phyloP scores from a whole-genome alignment of 192 early-diverging fungal species.

The Backusella psychrophila region DNA sequence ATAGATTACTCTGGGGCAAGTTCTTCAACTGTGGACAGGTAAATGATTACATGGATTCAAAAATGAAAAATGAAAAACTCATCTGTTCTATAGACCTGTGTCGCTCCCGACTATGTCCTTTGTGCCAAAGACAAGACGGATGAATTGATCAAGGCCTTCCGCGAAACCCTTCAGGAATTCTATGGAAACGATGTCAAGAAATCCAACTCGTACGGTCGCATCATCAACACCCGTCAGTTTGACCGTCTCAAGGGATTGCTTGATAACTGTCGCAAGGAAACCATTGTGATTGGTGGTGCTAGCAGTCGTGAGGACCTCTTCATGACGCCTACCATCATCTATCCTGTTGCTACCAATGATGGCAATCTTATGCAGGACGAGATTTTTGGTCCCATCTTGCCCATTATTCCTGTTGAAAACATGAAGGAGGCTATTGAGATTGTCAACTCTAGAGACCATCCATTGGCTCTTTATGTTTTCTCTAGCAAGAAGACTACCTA shows the following conservation, averaged over 20 bases:
- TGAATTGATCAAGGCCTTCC: constrained; percentile 57
- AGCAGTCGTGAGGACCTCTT: constrained; percentile 41
- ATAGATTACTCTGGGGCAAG: constrained; percentile 80
- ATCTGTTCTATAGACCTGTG: constrained; percentile 62
- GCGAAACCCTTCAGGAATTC: constrained; percentile 39
- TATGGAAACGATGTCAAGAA: constrained; percentile 51
- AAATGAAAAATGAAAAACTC: background rate
- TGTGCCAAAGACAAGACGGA: constrained; percentile 57
- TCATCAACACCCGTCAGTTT: constrained; percentile 72
- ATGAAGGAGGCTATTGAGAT: constrained; percentile 37
- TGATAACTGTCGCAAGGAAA: constrained; percentile 18
- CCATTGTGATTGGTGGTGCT: constrained; percentile 51
- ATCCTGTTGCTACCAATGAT: constrained; percentile 35
- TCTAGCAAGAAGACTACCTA: constrained; percentile 15
- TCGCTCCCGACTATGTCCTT: constrained; percentile 85
- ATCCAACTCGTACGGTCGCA: constrained; percentile 62
- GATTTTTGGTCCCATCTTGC: constrained; percentile 69
- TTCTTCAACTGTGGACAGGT: constrained; percentile 81
- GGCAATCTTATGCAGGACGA: constrained; percentile 56
- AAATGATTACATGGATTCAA: background rate
- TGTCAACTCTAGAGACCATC: constrained; percentile 23
- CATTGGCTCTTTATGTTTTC: constrained; percentile 35
- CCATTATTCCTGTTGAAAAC: constrained; percentile 41
- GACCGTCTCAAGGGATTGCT: constrained; percentile 64
- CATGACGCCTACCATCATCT: constrained; percentile 60